These are phyloP conservation scores for Cenchrus fungigraminus DNA, from an alignment of 176 grass and related monocot species.

Conservation along the genomic window DNA sequence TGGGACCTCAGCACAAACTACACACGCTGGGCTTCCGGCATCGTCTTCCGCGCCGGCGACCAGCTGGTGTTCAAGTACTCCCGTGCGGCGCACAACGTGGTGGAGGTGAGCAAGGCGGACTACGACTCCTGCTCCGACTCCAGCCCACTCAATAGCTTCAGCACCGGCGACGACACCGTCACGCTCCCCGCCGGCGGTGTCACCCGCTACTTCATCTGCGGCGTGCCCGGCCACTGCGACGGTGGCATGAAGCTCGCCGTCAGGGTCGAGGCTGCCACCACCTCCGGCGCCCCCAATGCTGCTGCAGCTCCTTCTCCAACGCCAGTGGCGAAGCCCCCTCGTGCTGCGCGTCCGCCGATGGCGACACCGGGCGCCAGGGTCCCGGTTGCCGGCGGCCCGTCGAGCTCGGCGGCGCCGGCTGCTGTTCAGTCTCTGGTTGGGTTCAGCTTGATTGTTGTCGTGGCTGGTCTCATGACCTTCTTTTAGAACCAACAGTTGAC, in stretches of 20 bases:
- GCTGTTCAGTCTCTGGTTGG: no score
- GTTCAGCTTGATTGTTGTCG: no score
- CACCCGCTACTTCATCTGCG: constrained; percentile 59
- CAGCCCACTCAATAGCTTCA: background rate
- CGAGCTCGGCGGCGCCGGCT: no score
- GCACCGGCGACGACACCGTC: constrained; percentile 29
- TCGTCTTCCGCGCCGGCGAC: constrained; percentile 32
- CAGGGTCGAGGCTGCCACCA: background rate
- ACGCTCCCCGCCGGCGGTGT: background rate
- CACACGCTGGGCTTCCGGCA: background rate
- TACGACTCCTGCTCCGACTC: constrained; percentile 19
- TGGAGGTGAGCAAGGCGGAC: constrained; percentile 44
- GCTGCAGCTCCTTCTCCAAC: background rate
- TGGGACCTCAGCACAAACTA: constrained; percentile 42
- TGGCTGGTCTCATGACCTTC: no score
- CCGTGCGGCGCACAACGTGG: background rate
- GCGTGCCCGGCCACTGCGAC: constrained; percentile 40
- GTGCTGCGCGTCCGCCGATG: background rate
- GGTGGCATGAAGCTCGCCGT: constrained; percentile 51
- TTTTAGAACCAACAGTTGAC: no score
- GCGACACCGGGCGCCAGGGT: background rate
- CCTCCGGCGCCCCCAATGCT: background rate
- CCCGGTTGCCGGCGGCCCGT: no score
- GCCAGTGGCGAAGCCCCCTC: background rate
- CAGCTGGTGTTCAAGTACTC: constrained; percentile 38